Conservation (phyloP, 2,329 filamentous ascomycete genomes). For the Cadophora malorum region DNA sequence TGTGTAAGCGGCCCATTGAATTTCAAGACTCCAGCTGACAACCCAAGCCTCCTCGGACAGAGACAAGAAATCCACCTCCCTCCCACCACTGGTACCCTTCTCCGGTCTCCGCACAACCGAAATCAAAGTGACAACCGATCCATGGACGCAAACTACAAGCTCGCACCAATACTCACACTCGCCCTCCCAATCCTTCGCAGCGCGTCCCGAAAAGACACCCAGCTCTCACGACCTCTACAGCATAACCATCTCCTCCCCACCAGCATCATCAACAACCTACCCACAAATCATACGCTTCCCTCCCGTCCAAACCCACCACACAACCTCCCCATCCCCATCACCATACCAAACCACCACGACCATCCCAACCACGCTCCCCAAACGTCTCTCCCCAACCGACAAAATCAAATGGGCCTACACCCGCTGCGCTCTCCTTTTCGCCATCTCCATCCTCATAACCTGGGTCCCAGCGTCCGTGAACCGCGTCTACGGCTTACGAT, state of each 20-base stretch:
- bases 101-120: conserved; percentile 36
- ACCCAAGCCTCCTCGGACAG: background rate
- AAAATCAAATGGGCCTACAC: conserved; percentile 73
- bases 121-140: conserved; percentile 33
- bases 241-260: conserved; percentile 16
- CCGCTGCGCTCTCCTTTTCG: conserved; percentile 73
- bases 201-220: background rate
- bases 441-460: conserved; percentile 71
- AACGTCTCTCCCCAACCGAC: conserved; percentile 48
- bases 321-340: background rate
- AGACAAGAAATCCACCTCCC: background rate
- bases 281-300: background rate
- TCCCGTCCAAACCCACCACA: background rate
- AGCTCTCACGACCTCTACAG: conserved; percentile 13
- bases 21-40: background rate
- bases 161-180: background rate
- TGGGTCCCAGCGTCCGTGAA: conserved; percentile 81
- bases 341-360: background rate
- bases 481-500: conserved; percentile 71
- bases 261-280: background rate
- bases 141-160: conserved; percentile 10
- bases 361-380: background rate
- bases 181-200: background rate
- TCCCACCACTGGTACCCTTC: conserved; percentile 21
- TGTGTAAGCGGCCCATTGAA: background rate